Conservation (phyloP, 495 filamentous ascomycete genomes). For the Talaromyces liani region DNA sequence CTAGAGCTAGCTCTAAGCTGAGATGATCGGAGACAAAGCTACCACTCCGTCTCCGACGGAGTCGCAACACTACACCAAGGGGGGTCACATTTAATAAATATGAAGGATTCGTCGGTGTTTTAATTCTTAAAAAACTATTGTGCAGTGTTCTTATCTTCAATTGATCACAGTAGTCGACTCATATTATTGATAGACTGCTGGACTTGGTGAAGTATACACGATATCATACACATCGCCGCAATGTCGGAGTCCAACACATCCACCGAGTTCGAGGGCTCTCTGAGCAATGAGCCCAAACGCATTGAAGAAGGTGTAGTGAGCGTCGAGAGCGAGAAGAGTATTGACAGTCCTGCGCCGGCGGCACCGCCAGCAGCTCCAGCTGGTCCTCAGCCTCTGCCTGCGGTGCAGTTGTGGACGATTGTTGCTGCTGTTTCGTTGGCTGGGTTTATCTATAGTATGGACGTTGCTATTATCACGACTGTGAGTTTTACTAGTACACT, state of each 20-base stretch:
- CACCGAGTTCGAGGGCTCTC: neutral
- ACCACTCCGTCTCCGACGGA: conserved; percentile 7
- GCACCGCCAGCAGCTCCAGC: neutral
- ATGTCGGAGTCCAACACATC: conserved; percentile 4
- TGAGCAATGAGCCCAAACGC: conserved; percentile 4
- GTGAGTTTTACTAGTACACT: conserved; percentile 18
- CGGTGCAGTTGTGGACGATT: conserved; percentile 15
- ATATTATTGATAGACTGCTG: conserved; percentile 2
- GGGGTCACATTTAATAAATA: conserved; percentile 3
- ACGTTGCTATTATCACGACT: conserved; percentile 37
- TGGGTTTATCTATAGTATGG: conserved; percentile 36
- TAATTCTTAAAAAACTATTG: conserved; percentile 1
- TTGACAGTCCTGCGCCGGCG: neutral
- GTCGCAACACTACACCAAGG: neutral
- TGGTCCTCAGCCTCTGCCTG: neutral
- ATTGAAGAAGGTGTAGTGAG: neutral
- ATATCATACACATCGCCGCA: neutral
- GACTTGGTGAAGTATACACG: neutral
- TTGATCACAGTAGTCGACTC: neutral
- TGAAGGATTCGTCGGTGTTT: neutral
- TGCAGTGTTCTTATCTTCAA: conserved; percentile 1
- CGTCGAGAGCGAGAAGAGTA: neutral
- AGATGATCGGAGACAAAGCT: neutral
- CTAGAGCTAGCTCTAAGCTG: neutral
- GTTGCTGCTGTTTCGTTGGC: conserved; percentile 22